Evolutionary conservation across 2,329 filamentous ascomycete species (phyloP).

Genomic region (Saccharata proteae): DNA sequence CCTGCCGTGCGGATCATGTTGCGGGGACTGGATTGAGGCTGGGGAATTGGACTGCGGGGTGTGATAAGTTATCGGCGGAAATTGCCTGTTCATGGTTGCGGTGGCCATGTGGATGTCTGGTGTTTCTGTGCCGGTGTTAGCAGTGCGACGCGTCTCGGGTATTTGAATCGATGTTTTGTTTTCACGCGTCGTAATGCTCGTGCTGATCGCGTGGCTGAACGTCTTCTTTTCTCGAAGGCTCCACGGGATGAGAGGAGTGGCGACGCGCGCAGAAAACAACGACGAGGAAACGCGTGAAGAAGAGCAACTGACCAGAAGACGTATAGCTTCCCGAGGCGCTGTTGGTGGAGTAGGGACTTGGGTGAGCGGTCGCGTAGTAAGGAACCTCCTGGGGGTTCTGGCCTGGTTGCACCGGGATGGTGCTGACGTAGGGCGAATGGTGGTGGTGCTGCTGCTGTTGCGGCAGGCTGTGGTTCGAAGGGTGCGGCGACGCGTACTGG

Average conservation of each 20-base stretch:
- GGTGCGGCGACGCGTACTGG: conserved; percentile 57
- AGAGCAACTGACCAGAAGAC: conserved; percentile 43
- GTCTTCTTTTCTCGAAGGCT: neutral
- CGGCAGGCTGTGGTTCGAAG: conserved; percentile 44
- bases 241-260: conserved; percentile 1
- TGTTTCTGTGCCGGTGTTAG: conserved; percentile 45
- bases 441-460: conserved; percentile 37
- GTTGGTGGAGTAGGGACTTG: conserved; percentile 72
- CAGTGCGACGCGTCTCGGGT: conserved; percentile 2
- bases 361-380: conserved; percentile 54
- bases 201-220: conserved; percentile 2
- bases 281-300: neutral
- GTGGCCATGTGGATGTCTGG: conserved; percentile 54
- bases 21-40: conserved; percentile 80
- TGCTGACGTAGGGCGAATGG: conserved; percentile 53
- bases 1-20: conserved; percentile 76
- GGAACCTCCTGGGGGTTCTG: conserved; percentile 56
- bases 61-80: conserved; percentile 90
- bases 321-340: conserved; percentile 75
- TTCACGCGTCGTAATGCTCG: neutral
- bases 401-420: conserved; percentile 48
- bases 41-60: conserved; percentile 93
- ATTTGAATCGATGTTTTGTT: too few relatives aligned
- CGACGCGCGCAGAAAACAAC: too few relatives aligned
- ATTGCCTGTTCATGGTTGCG: conserved; percentile 55